A percentile compares a stretch with the other conserved stretches of the same genome.
phyloP scores from a whole-genome alignment of 1,284 basidiomycete species.

The Termitomyces sp. region DNA sequence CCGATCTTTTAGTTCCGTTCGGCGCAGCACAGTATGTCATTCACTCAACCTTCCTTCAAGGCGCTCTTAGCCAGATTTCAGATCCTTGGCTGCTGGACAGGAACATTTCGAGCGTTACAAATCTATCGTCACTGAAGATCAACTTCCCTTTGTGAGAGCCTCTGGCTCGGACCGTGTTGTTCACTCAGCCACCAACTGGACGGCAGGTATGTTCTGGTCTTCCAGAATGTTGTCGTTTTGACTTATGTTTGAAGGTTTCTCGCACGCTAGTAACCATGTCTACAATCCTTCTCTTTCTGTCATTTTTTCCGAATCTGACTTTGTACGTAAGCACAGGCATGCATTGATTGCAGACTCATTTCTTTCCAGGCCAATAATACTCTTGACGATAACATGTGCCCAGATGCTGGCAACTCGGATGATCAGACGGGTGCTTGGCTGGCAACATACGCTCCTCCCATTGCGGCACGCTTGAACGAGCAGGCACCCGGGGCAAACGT shows the following conservation, averaged over 20 bases:
- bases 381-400: constrained; percentile 66
- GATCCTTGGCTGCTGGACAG: constrained; percentile 46
- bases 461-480: constrained; percentile 58
- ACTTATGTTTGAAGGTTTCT: constrained; percentile 41
- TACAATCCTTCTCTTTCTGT: constrained; percentile 44
- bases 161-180: constrained; percentile 60
- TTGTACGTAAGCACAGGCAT: constrained; percentile 26
- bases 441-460: constrained; percentile 46
- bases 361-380: constrained; percentile 60
- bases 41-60: neutral
- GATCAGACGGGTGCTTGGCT: constrained; percentile 49
- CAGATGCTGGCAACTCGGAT: constrained; percentile 45
- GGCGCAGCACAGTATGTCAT: constrained; percentile 66
- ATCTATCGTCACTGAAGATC: constrained; percentile 36
- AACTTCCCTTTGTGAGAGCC: constrained; percentile 64
- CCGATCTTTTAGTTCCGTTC: constrained; percentile 58
- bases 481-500: constrained; percentile 61
- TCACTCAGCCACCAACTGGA: constrained; percentile 68
- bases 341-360: neutral
- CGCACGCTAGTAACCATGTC: constrained; percentile 34
- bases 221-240: neutral
- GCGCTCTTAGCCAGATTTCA: constrained; percentile 20
- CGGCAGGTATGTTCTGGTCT: constrained; percentile 38
- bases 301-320: constrained; percentile 49
- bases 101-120: constrained; percentile 49